Evolutionary conservation across 2,329 filamentous ascomycete species (phyloP).

Genomic region (Aspergillus tamarii): DNA sequence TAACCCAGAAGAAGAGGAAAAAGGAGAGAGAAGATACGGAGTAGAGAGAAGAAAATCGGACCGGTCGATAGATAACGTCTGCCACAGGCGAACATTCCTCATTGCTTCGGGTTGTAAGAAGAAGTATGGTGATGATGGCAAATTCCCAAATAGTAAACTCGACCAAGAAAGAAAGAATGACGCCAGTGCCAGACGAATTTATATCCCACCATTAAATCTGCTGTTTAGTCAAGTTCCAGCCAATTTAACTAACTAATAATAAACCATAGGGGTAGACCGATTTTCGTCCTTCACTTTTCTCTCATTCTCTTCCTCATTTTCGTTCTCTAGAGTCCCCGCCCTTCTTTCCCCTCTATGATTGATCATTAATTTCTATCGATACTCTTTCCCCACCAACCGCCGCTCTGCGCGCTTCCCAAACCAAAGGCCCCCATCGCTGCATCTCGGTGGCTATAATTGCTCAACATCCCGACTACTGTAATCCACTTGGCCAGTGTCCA

Average conservation of each 20-base stretch:
- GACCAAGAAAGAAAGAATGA: background rate
- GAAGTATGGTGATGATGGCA: background rate
- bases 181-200: background rate
- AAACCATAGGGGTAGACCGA: background rate
- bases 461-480: constrained; percentile 10
- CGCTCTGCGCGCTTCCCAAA: background rate
- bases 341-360: background rate
- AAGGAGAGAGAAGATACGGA: background rate
- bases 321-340: background rate
- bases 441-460: background rate
- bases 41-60: background rate
- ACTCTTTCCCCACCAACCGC: background rate
- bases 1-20: background rate
- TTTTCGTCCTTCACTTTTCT: background rate
- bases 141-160: background rate
- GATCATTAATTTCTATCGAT: background rate
- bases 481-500: constrained; percentile 18
- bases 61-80: background rate
- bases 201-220: background rate
- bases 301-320: background rate
- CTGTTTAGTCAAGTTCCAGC: background rate
- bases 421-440: background rate
- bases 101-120: background rate
- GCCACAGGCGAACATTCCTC: background rate
- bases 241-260: background rate